Evolutionary conservation across 2,329 filamentous ascomycete genomes (phyloP), one percentile per base, ranked within the genome.

Genomic region (Amylocarpus encephaloides): DNA sequence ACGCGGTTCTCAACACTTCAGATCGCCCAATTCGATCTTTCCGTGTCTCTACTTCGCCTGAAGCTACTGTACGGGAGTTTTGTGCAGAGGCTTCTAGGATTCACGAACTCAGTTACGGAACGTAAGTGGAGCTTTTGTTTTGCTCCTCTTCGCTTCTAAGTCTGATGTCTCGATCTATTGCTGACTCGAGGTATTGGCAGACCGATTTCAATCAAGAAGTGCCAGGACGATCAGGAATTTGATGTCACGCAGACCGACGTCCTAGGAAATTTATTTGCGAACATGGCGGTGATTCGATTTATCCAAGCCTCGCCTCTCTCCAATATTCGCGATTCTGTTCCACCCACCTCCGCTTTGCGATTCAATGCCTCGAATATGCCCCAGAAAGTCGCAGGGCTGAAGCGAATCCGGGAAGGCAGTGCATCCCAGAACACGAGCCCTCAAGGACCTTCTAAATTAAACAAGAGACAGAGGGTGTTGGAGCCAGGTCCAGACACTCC

Each of bases 181-280:
- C 45, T 46, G 50, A 49, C 52, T 53, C 50, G 53, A 32, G 15
- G 29, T 45, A 39, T 40, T 29, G 26, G 15, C 48, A 66, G 63
- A 41, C 58, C 59, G 32, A 51, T 66, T 29, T 46, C 58, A 1
- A 60, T 66, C 33, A 64, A 64, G 53, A 64, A 62, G 42, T 62
- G 62, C 15, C 63, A 64, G 48, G 63, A 66, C 48, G 63, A 64
- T 29, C 54, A 63, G 42, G 56, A 51, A 41, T 66, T 64, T 34
- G 63, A 66, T 38, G 52, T 66, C n/a, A 62, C 60, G 1, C 62
- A 63, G 15, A 56, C 46, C 33, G 61, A 66, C 30, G 45, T 62
- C 13, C 22, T 66, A 16, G 62, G 62, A 7, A 58, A 47, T 41
- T 40, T 66, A 12, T 66, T 66, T 35, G 15, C 43, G 5, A 58